These are phyloP conservation scores for Apiospora hydei DNA, from an alignment of 2,329 filamentous ascomycete species.

Conservation along the genomic window DNA sequence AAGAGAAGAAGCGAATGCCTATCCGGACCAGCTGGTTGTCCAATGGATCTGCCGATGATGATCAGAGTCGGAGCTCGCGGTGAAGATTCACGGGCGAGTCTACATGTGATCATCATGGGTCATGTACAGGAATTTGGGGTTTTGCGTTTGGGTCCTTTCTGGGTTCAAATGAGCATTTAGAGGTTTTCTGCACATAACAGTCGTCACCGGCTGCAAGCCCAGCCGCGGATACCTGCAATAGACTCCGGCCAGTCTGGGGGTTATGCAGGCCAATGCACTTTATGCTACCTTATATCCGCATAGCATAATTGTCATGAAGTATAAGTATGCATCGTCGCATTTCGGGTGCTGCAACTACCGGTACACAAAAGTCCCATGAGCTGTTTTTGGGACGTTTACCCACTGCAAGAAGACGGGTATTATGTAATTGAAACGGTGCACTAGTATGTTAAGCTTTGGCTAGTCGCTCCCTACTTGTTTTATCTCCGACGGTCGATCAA, in stretches of 20 bases:
- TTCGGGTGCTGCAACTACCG: not conserved
- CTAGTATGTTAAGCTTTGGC: not conserved
- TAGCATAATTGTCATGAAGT: not conserved
- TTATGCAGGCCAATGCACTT: not conserved
- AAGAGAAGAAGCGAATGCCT: not conserved
- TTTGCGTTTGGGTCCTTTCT: not conserved
- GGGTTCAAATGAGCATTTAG: not conserved
- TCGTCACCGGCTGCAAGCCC: not conserved
- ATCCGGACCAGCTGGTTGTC: not conserved
- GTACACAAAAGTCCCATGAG: not conserved
- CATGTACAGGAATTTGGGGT: not conserved
- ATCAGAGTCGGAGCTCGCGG: not conserved
- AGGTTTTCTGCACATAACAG: not conserved
- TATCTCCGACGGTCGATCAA: not conserved
- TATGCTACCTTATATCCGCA: not conserved
- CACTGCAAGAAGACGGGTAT: not conserved
- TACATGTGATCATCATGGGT: not conserved
- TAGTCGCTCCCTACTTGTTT: not conserved
- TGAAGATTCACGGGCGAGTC: not conserved
- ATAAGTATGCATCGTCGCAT: not conserved
- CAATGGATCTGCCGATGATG: not conserved
- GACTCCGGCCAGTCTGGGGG: too few relatives aligned
- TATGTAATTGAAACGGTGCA: not conserved
- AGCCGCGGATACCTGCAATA: not conserved
- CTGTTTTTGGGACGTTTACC: not conserved